Evolutionary conservation across 2,329 filamentous ascomycete species (phyloP), one percentile per base, ranked within the genome.

Genomic region (Xylaria sp.): DNA sequence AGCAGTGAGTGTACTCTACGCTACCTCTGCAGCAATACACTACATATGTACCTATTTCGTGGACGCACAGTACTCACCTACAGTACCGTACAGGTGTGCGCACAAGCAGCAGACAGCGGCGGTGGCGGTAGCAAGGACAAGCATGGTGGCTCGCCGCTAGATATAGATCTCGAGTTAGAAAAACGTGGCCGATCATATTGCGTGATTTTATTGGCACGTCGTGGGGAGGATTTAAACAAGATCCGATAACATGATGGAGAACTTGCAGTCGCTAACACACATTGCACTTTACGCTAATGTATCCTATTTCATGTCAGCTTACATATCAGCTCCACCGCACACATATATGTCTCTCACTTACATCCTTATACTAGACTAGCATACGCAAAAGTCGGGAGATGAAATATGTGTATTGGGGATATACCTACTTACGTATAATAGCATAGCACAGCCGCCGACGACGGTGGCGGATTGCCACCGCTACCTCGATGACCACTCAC

Each of bases 121-220:
- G 28, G 28, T 6, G 28, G 28, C 15, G 13, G 41, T 13, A 44
- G 41, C 52, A 34, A 37, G 54, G 54, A 56, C 54, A 63, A 52
- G 52, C 54, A 63, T 56, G 61, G 52, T 58, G 55, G 28, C 64
- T 50, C 57, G 57, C 57, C 51, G 31, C 52, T 55, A 55, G 28
- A n/a, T 55, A 55, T 55, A 55, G 50, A 66, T 62, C 64, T 56
- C 31, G 50, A 61, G 44, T 37, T n/a, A 52, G 44, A 52, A 66
- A 66, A 66, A 66, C 57, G 64, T 66, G 64, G 64, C 20, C 51
- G 64, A 66, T 66, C 64, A 50, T 57, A 61, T 66, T 61, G 64
- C 64, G 57, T 62, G 64, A 66, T 66, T 61, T 62, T 18, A 60
- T 66, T 60, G 55, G 63, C 31, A 50, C 37, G 55, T 52, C 28